Base-by-base conservation (phyloP, 2,329 filamentous ascomycete genomes). In the Chrysosporium queenslandicum region DNA sequence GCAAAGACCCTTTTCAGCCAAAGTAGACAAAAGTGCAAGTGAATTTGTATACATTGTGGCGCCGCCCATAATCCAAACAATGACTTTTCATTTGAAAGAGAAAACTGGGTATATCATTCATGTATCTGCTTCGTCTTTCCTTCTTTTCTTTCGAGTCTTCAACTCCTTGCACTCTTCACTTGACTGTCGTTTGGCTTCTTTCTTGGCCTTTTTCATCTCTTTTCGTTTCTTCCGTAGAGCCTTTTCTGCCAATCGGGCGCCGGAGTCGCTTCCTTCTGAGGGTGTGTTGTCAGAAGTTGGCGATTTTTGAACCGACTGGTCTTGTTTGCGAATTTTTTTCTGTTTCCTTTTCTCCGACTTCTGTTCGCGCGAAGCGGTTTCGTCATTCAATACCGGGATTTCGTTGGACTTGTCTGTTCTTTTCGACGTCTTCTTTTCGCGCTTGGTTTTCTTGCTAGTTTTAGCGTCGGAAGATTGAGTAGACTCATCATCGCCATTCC, bases 141-240 rank as follows among this genome's bases (percentile, higher is more conserved):
- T 69, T 64, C 69, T 73, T 53, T 68, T 71, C 60, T 61, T 74
- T 69, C 48, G 69, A 68, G 12, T 50, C 59, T 74, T 78, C 53
- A 76, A 75, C 55, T 76, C 74, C 4, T 58, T 59, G 2, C 63
- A 62, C 37, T 66, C 66, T 5, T 59, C 53, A 50, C 58, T 57
- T 30, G 58, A 60, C 61, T 53, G 47, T 60, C 60, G 61, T 69
- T 58, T 59, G 63, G 58, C 46, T 63, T 61, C 64, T 61, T 60
- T 60, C 50, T 53, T 50, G 45, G 58, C 52, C 51, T 61, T 55
- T 43, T 57, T 59, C 45, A 40, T 16, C 25, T 59, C 18, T 46
- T 51, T 43, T 43, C n/a, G 7, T 43, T 32, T 37, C 29, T 34
- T 50, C 14, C 18, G 18, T 14, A 41, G 29, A 18, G 58, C 60